Percentiles rank a stretch among this genome's conserved stretches.
phyloP scores from a whole-genome alignment of 352 stramenopile genomes.

The Elongisporangium undulatum region DNA sequence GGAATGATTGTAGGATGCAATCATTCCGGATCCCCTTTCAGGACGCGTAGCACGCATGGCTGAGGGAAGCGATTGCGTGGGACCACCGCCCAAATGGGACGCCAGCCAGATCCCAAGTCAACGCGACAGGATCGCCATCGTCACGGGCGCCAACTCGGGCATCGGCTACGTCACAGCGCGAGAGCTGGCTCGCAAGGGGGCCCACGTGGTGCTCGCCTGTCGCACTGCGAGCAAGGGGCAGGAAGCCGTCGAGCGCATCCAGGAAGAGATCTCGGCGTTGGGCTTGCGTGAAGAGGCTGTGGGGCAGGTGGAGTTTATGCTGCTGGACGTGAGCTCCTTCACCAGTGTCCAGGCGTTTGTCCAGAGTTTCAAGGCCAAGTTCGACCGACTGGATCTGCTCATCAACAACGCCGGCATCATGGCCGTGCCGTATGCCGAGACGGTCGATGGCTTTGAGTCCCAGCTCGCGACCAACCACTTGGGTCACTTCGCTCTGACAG shows the following conservation, averaged over 20 bases:
- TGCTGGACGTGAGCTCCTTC: constrained; percentile 38
- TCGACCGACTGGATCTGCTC: constrained; percentile 43
- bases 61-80: too few species aligned
- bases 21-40: too few species aligned
- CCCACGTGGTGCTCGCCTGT: constrained; percentile 7
- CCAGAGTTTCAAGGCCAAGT: constrained; percentile 18
- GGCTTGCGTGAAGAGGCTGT: background rate
- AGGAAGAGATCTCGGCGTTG: constrained; percentile 3
- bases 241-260: constrained; percentile 17
- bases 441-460: constrained; percentile 36
- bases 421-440: constrained; percentile 25
- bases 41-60: too few species aligned
- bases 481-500: constrained; percentile 48
- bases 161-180: constrained; percentile 6
- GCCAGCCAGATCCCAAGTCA: constrained; percentile 3
- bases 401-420: constrained; percentile 70
- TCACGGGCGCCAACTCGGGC: constrained; percentile 5
- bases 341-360: constrained; percentile 40
- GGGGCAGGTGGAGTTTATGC: constrained; percentile 43
- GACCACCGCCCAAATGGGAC: background rate
- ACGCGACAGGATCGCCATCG: background rate
- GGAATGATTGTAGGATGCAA: too few species aligned
- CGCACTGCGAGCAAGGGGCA: constrained; percentile 6
- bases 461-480: constrained; percentile 73
- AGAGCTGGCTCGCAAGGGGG: constrained; percentile 2